Percentiles rank a stretch among this genome's conserved stretches.
Conservation (phyloP, 305 asterid genomes). For the Solanum hybrid region DNA sequence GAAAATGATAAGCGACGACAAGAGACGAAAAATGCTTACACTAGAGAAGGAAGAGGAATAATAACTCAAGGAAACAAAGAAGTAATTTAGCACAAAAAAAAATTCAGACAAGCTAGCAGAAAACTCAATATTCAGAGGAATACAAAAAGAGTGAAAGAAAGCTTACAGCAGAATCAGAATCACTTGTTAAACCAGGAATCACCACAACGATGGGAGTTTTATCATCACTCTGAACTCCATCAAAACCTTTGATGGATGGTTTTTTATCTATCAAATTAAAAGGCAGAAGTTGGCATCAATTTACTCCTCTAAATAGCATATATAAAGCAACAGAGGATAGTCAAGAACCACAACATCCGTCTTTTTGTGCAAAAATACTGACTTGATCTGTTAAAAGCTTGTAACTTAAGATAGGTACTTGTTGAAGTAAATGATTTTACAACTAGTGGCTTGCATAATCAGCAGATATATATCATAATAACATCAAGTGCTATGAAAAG, state of each 20-base stretch:
- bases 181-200: constrained; percentile 87
- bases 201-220: constrained; percentile 58
- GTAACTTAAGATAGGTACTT: neutral
- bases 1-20: neutral
- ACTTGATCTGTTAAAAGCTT: neutral
- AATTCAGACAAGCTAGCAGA: neutral
- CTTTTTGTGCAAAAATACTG: neutral
- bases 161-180: constrained; percentile 72
- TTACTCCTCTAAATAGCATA: neutral
- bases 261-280: constrained; percentile 23
- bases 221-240: constrained; percentile 26
- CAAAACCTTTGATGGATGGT: constrained; percentile 26
- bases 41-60: neutral
- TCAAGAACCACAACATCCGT: neutral
- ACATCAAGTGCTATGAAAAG: neutral
- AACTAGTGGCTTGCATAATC: neutral
- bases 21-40: neutral
- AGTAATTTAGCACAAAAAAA: neutral
- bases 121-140: neutral
- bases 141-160: constrained; percentile 4
- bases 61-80: neutral
- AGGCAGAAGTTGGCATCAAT: constrained; percentile 4
- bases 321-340: neutral
- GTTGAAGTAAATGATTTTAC: neutral
- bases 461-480: neutral